Evolutionary conservation across 768 basidiomycete genomes (phyloP).

Genomic region (Trametes coccinea): DNA sequence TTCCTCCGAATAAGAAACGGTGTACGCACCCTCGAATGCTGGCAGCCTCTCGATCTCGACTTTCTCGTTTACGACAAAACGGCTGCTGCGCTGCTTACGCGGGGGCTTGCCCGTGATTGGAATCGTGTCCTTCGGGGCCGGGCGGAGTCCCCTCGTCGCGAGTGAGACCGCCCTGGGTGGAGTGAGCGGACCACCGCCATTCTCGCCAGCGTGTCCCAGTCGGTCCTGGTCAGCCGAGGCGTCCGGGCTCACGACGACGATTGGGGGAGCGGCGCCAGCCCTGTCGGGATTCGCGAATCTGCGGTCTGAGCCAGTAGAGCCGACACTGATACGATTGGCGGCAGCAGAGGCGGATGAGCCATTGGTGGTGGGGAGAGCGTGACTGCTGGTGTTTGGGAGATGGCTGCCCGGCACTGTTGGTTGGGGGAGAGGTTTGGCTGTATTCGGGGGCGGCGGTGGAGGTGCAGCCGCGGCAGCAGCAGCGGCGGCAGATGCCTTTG

Average conservation of each 20-base stretch:
- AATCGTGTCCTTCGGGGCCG: conserved; percentile 91
- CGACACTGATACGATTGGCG: conserved; percentile 45
- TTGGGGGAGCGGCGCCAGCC: conserved; percentile 67
- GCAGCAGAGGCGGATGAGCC: conserved; percentile 37
- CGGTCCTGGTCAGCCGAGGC: conserved; percentile 48
- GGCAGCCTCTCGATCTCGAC: conserved; percentile 95
- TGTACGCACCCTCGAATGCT: conserved; percentile 75
- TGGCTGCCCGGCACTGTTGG: conserved; percentile 35
- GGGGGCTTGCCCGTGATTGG: conserved; percentile 96
- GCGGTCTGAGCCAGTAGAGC: conserved; percentile 54
- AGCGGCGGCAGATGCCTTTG: conserved; percentile 45
- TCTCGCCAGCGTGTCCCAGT: conserved; percentile 25
- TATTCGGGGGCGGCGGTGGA: conserved; percentile 65
- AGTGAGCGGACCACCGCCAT: conserved; percentile 51
- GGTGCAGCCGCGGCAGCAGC: conserved; percentile 43
- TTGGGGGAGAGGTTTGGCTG: conserved; percentile 62
- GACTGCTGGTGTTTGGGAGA: conserved; percentile 40
- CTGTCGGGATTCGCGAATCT: conserved; percentile 50
- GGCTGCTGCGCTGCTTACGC: conserved; percentile 94
- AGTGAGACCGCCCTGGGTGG: conserved; percentile 70
- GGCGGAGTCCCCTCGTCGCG: conserved; percentile 59
- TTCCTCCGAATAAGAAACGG: conserved; percentile 1
- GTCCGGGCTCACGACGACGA: conserved; percentile 85
- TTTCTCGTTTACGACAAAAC: conserved; percentile 94
- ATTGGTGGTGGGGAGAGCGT: conserved; percentile 43